A percentile compares a stretch with the other conserved stretches of the same genome.
These are phyloP conservation scores for Chytriomyces confervae DNA, from an alignment of 192 early-diverging fungal genomes.

Conservation along the genomic window DNA sequence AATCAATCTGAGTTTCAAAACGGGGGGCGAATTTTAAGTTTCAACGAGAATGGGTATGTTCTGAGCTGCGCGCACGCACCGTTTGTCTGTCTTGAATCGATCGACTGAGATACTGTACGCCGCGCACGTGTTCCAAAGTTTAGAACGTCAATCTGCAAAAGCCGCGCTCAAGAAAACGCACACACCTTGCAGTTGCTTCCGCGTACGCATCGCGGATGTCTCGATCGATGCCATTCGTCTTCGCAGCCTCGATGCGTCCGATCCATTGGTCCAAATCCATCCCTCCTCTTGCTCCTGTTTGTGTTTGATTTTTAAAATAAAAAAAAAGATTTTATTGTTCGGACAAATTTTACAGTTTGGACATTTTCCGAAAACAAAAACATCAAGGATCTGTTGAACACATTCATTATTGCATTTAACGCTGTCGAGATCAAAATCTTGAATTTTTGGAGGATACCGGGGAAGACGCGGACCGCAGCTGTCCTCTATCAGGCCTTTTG, in stretches of 20 bases:
- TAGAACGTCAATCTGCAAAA: not conserved
- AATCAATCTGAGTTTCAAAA: conserved; percentile 1
- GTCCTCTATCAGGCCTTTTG: too few species aligned
- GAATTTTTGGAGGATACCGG: too few species aligned
- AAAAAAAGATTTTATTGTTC: too few species aligned
- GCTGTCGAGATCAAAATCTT: too few species aligned
- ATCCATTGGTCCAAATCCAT: conserved; percentile 1
- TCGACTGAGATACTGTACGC: conserved; percentile 5
- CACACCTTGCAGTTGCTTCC: conserved; percentile 6
- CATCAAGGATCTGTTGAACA: too few species aligned
- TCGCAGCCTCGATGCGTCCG: not conserved
- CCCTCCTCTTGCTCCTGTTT: too few species aligned
- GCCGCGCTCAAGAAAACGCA: not conserved
- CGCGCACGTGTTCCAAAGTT: not conserved
- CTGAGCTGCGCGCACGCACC: not conserved
- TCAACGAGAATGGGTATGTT: not conserved
- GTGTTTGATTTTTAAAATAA: too few species aligned
- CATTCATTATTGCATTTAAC: too few species aligned
- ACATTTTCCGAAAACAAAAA: too few species aligned
- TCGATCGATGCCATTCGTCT: not conserved
- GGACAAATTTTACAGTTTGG: too few species aligned
- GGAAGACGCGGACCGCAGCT: too few species aligned
- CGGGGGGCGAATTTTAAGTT: not conserved
- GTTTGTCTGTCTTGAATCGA: conserved; percentile 2
- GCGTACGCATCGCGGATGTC: not conserved